Evolutionary conservation across 345 rosid genomes (phyloP).

Genomic region (Bruguiera gymnorhiza): DNA sequence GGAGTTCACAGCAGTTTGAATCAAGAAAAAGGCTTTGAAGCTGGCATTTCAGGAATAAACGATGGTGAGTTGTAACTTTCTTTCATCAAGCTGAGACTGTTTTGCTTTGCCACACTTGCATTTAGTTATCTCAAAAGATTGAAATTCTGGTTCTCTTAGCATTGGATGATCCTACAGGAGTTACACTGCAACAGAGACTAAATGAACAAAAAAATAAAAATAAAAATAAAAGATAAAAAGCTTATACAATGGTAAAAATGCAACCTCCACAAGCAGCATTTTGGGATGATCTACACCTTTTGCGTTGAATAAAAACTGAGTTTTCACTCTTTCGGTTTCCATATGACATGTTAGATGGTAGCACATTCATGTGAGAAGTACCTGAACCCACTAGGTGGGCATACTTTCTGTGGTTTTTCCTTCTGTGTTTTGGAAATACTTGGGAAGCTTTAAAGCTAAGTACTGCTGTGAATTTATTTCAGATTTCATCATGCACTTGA

Average conservation of each 20-base stretch:
- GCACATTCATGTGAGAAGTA: neutral
- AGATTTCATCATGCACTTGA: slow-evolving; percentile 3
- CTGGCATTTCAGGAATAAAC: slow-evolving; percentile 28
- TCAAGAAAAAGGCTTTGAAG: slow-evolving; percentile 39
- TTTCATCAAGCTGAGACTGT: slow-evolving; percentile 5
- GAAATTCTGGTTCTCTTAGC: neutral
- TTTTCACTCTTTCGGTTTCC: slow-evolving; percentile 3
- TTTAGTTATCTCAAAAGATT: neutral
- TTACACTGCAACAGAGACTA: neutral
- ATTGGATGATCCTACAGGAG: neutral
- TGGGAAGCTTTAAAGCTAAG: slow-evolving; percentile 2
- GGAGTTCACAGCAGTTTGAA: slow-evolving; percentile 24
- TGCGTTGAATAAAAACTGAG: neutral
- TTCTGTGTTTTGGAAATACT: neutral
- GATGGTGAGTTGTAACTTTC: slow-evolving; percentile 36
- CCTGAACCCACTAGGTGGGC: neutral
- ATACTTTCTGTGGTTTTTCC: neutral
- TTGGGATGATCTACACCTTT: neutral
- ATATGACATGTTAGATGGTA: neutral
- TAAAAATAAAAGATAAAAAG: neutral
- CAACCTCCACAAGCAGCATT: neutral
- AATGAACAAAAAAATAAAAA: neutral
- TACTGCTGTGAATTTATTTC: neutral
- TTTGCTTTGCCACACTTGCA: neutral
- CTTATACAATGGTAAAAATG: neutral